These are phyloP conservation scores for Talaromyces amestolkiae DNA, from an alignment of 2,329 filamentous ascomycete genomes.

Conservation along the genomic window DNA sequence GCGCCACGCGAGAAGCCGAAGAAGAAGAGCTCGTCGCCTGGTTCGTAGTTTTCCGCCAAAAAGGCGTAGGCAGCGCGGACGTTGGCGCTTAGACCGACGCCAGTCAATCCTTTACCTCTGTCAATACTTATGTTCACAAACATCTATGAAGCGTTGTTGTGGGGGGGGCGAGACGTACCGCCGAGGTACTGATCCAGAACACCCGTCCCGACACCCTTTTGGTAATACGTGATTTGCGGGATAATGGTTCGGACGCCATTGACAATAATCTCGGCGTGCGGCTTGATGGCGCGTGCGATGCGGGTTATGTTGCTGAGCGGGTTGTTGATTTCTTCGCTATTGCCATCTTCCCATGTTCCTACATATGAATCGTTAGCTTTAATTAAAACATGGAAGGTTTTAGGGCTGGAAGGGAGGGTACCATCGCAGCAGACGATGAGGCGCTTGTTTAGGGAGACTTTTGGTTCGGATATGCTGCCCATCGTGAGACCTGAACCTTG, in stretches of 20 bases:
- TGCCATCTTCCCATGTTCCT: conserved; percentile 36
- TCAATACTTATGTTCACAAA: conserved; percentile 7
- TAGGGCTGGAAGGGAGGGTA: conserved; percentile 9
- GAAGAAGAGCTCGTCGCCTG: conserved; percentile 52
- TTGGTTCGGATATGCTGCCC: not conserved
- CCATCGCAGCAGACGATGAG: conserved; percentile 39
- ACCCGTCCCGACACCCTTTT: conserved; percentile 39
- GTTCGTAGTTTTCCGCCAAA: conserved; percentile 53
- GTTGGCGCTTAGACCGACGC: conserved; percentile 26
- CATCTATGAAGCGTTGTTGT: too few species aligned
- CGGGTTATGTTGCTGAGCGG: conserved; percentile 42
- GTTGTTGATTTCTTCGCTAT: conserved; percentile 26
- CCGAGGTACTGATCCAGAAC: conserved; percentile 25
- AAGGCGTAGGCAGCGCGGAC: conserved; percentile 42
- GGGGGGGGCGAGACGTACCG: conserved; percentile 18
- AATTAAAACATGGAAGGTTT: not conserved
- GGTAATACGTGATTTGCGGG: conserved; percentile 43
- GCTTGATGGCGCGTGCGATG: conserved; percentile 35
- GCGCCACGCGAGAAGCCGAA: conserved; percentile 51
- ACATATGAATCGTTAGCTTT: not conserved
- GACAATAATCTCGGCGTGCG: conserved; percentile 28
- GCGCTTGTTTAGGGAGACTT: conserved; percentile 24
- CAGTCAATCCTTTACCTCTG: conserved; percentile 15
- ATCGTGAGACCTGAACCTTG: not conserved
- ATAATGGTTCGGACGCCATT: conserved; percentile 26